Evolutionary conservation across 2,329 filamentous ascomycete species (phyloP).

Genomic region (Cladosporium sp.): DNA sequence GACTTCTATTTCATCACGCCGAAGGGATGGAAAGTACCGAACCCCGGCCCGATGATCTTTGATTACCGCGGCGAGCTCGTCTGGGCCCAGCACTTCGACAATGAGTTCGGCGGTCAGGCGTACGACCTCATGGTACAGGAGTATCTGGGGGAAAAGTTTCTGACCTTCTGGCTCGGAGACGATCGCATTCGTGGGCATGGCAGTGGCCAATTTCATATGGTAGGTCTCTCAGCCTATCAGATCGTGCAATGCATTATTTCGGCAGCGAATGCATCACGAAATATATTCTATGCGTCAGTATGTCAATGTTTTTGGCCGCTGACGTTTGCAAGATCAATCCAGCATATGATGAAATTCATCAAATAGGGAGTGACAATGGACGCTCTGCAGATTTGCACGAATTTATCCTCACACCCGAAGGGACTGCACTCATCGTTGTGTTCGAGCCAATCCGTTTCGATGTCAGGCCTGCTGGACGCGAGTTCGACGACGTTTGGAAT

Average conservation of each 20-base stretch:
- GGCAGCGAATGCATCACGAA: too few species aligned
- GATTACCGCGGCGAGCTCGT: slow-evolving; percentile 26
- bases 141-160: slow-evolving; percentile 30
- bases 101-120: slow-evolving; percentile 29
- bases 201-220: slow-evolving; percentile 30
- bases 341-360: slow-evolving; percentile 35
- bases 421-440: slow-evolving; percentile 38
- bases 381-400: slow-evolving; percentile 39
- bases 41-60: slow-evolving; percentile 30
- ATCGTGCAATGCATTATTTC: neutral
- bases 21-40: slow-evolving; percentile 24
- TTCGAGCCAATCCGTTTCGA: slow-evolving; percentile 30
- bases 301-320: neutral
- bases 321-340: slow-evolving; percentile 25
- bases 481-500: slow-evolving; percentile 17
- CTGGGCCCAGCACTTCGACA: slow-evolving; percentile 27
- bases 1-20: slow-evolving; percentile 29
- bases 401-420: slow-evolving; percentile 37
- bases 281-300: too few species aligned
- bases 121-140: slow-evolving; percentile 32
- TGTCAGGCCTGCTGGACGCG: slow-evolving; percentile 17
- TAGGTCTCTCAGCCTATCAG: slow-evolving; percentile 7
- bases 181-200: slow-evolving; percentile 31
- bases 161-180: slow-evolving; percentile 36
- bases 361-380: slow-evolving; percentile 33